Base-by-base conservation (phyloP, 129 eudicot species). In the Rutidosis leptorrhynchoides region DNA sequence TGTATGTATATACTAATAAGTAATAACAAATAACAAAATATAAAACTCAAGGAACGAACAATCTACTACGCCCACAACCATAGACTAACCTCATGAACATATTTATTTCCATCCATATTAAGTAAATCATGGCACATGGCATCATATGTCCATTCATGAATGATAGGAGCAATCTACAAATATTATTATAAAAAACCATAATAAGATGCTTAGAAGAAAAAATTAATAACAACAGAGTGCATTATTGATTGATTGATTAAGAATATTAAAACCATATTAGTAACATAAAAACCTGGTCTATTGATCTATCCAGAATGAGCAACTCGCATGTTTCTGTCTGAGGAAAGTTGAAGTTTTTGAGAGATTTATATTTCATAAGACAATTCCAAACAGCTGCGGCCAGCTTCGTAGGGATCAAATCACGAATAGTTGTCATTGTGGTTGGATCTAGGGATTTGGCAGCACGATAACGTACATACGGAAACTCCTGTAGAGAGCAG, bases 61-160 rank as follows among this genome's bases (percentile, higher is more conserved):
- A 29, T 35, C 33, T 25, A n/a, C n/a, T n/a, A 52, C 62, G 7
- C 26, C 40, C 52, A 64, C 23, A 74, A 77, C 15, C 69, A 68
- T 14, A 40, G 46, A 35, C 70, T 67, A 66, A 92, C 98, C 96
- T 92, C 98, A 35, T 85, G 87, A 54, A 92, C 96, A 76, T 92
- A 92, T 70, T 92, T 92, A 77, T 83, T 92, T 60, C 98, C 98
- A 27, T 88, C 98, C 95, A 92, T 79, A 48, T 78, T 66, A 16
- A 92, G 80, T 64, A 92, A 79, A 80, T 92, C 98, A 78, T 78
- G 98, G 73, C 96, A 92, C 96, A 92, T 88, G 76, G 96, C 98
- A 77, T 92, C 98, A 78, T 92, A 92, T 17, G 98, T 92, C 98
- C 98, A 92, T 71, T 92, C 98, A 55, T 92, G 98, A 60, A 92